These are phyloP conservation scores for Talaromyces ruber DNA, from an alignment of 495 filamentous ascomycete genomes.

Conservation along the genomic window DNA sequence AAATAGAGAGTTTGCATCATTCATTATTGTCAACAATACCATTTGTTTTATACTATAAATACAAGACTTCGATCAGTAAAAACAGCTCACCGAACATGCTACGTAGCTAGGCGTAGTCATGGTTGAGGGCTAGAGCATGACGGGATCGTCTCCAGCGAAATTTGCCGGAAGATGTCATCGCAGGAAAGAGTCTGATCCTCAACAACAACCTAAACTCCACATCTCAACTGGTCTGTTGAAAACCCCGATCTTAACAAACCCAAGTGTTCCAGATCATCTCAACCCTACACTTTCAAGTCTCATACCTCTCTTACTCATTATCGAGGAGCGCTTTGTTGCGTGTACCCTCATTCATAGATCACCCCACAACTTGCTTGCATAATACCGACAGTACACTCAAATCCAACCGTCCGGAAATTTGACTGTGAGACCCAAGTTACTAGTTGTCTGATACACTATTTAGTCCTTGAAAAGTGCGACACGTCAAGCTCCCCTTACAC, in stretches of 20 bases:
- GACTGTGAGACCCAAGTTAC: neutral
- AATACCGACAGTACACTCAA: neutral
- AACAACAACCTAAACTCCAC: neutral
- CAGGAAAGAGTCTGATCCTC: neutral
- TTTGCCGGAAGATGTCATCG: neutral
- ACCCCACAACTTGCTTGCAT: constrained; percentile 1
- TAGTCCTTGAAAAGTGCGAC: neutral
- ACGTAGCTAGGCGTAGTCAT: neutral
- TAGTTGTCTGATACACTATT: neutral
- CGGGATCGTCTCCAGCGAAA: neutral
- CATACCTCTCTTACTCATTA: neutral
- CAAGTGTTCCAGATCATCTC: neutral
- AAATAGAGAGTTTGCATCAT: constrained; percentile 2
- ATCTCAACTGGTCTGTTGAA: neutral
- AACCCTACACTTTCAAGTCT: neutral
- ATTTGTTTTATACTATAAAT: neutral
- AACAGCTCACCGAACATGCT: neutral
- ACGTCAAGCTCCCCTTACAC: neutral
- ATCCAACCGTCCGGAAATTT: neutral
- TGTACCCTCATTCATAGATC: neutral
- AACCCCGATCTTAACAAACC: neutral
- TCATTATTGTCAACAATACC: neutral
- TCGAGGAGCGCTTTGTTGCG: constrained; percentile 5
- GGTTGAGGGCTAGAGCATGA: neutral
- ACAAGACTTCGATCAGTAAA: neutral